Evolutionary conservation across 106 monocot genomes (phyloP), one percentile per base, ranked within the genome.

Genomic region (Apostasia shenzhenica): DNA sequence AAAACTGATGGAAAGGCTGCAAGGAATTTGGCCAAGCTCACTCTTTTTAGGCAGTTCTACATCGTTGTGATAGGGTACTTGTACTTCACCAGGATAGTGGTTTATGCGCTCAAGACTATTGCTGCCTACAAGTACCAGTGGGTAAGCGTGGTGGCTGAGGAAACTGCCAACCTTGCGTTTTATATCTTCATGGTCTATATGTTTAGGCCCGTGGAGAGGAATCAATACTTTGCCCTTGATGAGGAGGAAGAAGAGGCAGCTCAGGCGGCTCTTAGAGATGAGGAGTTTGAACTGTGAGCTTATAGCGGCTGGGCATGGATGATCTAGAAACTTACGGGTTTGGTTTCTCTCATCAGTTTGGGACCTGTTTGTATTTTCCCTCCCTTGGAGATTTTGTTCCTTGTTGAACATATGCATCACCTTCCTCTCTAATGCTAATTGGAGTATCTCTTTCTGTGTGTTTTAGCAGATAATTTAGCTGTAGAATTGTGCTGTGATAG

Each of bases 1-100:
- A 95, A 95, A 70, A 91, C 95, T 0, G 95, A 95, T 54, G 95
- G 95, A 10, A 95, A 95, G 81, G 95, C 95, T 1, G 91, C 91
- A 0, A 79, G 85, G 69, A 95, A 88, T 43, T 77, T 95, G 2
- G 81, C 88, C 0, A 95, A 91, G 78, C 86, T 95, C 47, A 91
- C 83, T 0, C 79, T 95, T 43, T 95, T 95, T 74, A 73, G 95
- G 72, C 83, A 88, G 50, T 95, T 95, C 69, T 95, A 95, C 57
- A 70, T 91, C 47, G 86, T 86, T 6, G 88, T 95, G 26, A 84
- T 95, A 7, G 95, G 91, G 12, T 95, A 95, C 69, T 67, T 95
- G 12, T 95, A 95, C 70, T 88, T 95, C 66, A 95, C 95, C 4
- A 85, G 95, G 80, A 95, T 95, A 58, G 86, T 95, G 43, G 91